A percentile compares a stretch with the other conserved stretches of the same genome.
These are phyloP conservation scores for Mariannaea elegans DNA, from an alignment of 2,329 filamentous ascomycete species.

Conservation along the genomic window DNA sequence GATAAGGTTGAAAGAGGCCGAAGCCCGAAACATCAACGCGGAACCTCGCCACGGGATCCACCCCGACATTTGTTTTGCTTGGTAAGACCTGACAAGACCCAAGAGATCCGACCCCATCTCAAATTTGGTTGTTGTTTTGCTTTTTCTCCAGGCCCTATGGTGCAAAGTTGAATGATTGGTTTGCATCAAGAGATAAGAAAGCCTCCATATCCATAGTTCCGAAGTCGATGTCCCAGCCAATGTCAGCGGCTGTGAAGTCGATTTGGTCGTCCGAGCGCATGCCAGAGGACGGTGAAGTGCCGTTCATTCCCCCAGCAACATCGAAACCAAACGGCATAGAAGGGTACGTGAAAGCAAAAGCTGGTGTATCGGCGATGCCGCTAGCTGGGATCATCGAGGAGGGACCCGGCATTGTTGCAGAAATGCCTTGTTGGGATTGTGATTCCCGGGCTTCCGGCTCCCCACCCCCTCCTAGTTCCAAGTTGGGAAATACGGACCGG, in stretches of 20 bases:
- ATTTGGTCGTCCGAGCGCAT: conserved; percentile 34
- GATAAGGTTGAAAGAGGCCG: conserved; percentile 1
- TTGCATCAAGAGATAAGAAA: conserved; percentile 43
- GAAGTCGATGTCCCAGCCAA: conserved; percentile 44
- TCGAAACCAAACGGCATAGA: conserved; percentile 43
- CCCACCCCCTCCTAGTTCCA: conserved; percentile 36
- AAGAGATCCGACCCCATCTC: background rate
- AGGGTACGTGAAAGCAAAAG: conserved; percentile 41
- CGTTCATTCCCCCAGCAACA: conserved; percentile 33
- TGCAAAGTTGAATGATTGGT: conserved; percentile 38
- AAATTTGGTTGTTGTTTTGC: background rate
- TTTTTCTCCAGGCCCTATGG: conserved; percentile 13
- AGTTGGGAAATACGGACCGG: conserved; percentile 37
- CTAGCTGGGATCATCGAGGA: conserved; percentile 25
- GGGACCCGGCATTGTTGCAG: conserved; percentile 27
- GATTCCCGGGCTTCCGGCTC: conserved; percentile 28
- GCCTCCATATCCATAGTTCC: conserved; percentile 46
- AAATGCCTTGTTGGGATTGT: conserved; percentile 20
- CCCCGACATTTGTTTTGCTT: background rate
- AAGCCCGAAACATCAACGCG: conserved; percentile 4
- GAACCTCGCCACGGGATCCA: background rate
- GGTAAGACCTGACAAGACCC: background rate
- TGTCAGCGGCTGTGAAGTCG: conserved; percentile 42
- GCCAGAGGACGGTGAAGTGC: conserved; percentile 28
- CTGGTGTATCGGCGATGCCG: conserved; percentile 25